phyloP scores from a whole-genome alignment of 305 asterid species.

The Solanum hybrid region DNA sequence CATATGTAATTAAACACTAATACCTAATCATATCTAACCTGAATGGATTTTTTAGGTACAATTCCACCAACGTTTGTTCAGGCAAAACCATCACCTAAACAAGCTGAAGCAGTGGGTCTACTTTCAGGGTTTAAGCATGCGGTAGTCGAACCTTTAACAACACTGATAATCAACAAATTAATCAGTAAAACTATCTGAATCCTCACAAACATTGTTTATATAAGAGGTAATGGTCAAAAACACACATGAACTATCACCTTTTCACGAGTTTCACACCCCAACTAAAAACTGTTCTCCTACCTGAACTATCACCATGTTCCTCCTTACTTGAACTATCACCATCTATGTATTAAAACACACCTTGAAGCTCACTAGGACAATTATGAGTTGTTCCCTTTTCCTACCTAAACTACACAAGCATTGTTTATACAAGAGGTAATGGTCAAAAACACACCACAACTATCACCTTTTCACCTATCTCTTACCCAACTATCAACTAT shows the following conservation, averaged over 20 bases:
- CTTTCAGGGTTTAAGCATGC: not conserved
- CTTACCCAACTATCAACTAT: not conserved
- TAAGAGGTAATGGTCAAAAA: not conserved
- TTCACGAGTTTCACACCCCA: not conserved
- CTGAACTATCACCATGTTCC: not conserved
- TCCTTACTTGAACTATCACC: not conserved
- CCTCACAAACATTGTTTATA: not conserved
- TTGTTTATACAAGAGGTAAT: not conserved
- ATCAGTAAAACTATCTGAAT: not conserved
- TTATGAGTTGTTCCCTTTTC: not conserved
- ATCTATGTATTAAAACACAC: not conserved
- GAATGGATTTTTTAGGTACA: not conserved
- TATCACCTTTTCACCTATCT: not conserved
- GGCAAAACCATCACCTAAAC: not conserved
- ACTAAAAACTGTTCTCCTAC: not conserved
- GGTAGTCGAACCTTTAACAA: not conserved
- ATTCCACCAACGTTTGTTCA: not conserved
- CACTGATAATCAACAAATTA: not conserved
- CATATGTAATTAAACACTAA: not conserved
- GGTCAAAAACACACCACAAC: not conserved
- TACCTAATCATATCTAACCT: not conserved
- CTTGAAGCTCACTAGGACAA: not conserved
- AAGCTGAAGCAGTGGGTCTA: not conserved
- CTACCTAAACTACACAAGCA: not conserved
- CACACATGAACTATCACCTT: not conserved